Conservation (phyloP, 2,329 filamentous ascomycete genomes). For the Penicillium italicum region DNA sequence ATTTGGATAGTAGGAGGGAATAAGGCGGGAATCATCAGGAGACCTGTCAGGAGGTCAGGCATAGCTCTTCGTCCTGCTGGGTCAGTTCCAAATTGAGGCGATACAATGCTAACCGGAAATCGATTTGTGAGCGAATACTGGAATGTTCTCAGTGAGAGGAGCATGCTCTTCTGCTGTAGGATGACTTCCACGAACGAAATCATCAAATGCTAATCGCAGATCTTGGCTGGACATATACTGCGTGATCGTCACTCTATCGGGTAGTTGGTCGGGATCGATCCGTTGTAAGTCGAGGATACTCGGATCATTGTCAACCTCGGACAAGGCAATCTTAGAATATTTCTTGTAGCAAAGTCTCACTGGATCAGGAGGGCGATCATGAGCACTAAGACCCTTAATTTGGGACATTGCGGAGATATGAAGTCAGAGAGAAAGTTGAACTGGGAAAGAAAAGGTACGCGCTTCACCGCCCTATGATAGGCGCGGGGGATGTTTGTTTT, state of each 20-base stretch:
- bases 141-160: slow-evolving; percentile 26
- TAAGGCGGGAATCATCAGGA: slow-evolving; percentile 72
- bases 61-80: slow-evolving; percentile 4
- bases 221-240: slow-evolving; percentile 29
- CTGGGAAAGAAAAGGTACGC: slow-evolving; percentile 13
- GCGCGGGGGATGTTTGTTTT: slow-evolving; percentile 39
- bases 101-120: slow-evolving; percentile 36
- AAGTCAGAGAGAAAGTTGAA: neutral
- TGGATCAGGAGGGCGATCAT: slow-evolving; percentile 69
- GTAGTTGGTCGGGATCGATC: slow-evolving; percentile 34
- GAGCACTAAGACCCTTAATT: slow-evolving; percentile 60
- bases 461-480: slow-evolving; percentile 30
- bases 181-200: slow-evolving; percentile 25
- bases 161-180: slow-evolving; percentile 10
- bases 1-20: slow-evolving; percentile 67
- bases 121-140: slow-evolving; percentile 36
- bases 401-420: slow-evolving; percentile 27
- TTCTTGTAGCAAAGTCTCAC: slow-evolving; percentile 72
- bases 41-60: slow-evolving; percentile 54
- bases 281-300: slow-evolving; percentile 55
- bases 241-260: slow-evolving; percentile 26
- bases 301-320: slow-evolving; percentile 51
- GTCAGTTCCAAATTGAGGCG: slow-evolving; percentile 8
- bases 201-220: slow-evolving; percentile 32
- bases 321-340: slow-evolving; percentile 60